These are phyloP conservation scores for Venturia asperata DNA, from an alignment of 2,329 filamentous ascomycete genomes.

Conservation along the genomic window DNA sequence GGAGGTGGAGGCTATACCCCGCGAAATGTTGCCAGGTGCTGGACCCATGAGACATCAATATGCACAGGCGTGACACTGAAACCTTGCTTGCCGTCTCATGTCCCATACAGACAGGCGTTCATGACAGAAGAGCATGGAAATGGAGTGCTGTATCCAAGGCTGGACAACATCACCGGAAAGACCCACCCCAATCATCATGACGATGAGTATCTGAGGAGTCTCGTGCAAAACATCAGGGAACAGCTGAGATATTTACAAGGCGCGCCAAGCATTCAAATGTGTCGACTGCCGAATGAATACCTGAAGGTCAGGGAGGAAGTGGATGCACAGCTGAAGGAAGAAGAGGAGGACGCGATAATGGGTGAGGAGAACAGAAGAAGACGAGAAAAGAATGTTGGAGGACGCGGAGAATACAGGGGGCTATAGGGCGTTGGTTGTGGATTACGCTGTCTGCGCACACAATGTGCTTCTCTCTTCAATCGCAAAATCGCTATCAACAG, in stretches of 20 bases:
- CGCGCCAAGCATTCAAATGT: constrained; percentile 82
- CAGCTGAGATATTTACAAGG: constrained; percentile 79
- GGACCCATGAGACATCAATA: constrained; percentile 93
- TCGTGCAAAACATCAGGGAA: constrained; percentile 72
- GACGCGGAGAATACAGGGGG: constrained; percentile 32
- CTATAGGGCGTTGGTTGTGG: neutral
- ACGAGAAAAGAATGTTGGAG: constrained; percentile 40
- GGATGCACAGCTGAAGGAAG: constrained; percentile 60
- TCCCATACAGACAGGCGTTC: constrained; percentile 85
- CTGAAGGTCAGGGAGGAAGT: constrained; percentile 56
- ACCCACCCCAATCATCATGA: constrained; percentile 71
- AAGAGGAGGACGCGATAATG: constrained; percentile 46
- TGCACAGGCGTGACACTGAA: constrained; percentile 69
- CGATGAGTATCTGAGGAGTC: constrained; percentile 64
- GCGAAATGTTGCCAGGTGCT: constrained; percentile 89
- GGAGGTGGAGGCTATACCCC: constrained; percentile 96
- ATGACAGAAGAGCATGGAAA: constrained; percentile 62
- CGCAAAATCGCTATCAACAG: neutral
- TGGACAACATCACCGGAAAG: constrained; percentile 64
- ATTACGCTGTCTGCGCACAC: neutral
- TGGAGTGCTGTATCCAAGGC: constrained; percentile 71
- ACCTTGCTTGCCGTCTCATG: constrained; percentile 67
- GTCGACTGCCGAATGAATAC: constrained; percentile 71
- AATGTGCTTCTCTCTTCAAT: neutral
- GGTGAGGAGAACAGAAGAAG: constrained; percentile 50